Evolutionary conservation across 2,329 filamentous ascomycete species (phyloP).

Genomic region (Alternaria brassicae): DNA sequence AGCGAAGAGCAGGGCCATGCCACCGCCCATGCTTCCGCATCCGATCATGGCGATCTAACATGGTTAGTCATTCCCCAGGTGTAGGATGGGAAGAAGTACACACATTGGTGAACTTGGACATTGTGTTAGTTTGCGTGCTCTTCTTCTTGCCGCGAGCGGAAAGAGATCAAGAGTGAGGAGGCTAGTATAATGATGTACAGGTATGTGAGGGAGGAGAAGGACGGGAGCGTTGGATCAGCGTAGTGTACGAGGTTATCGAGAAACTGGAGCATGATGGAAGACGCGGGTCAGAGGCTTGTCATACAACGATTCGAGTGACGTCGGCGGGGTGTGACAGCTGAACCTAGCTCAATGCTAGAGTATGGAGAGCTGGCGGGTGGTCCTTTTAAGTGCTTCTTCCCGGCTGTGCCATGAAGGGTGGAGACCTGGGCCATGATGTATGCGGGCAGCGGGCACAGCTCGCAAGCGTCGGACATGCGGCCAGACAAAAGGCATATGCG

Average conservation of each 20-base stretch:
- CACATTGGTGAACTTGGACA: constrained; percentile 37
- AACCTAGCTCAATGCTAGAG: constrained; percentile 8
- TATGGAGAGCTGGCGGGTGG: background rate
- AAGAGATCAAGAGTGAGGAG: constrained; percentile 34
- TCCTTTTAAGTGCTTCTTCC: constrained; percentile 1
- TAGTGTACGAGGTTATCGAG: constrained; percentile 41
- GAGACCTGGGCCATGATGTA: constrained; percentile 5
- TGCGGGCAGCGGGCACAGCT: background rate
- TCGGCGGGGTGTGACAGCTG: constrained; percentile 19
- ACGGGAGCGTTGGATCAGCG: constrained; percentile 40
- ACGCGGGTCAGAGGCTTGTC: constrained; percentile 6
- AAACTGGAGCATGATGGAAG: constrained; percentile 33
- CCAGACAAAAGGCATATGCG: background rate
- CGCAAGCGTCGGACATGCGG: background rate
- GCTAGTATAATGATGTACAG: constrained; percentile 40
- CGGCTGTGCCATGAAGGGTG: constrained; percentile 1
- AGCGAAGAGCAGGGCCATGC: constrained; percentile 65
- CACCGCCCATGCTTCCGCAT: constrained; percentile 66
- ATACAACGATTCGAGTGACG: constrained; percentile 19
- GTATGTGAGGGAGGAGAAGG: constrained; percentile 39
- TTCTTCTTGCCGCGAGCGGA: constrained; percentile 26
- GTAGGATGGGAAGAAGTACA: constrained; percentile 4
- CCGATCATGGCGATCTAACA: constrained; percentile 64
- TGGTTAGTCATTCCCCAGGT: constrained; percentile 5
- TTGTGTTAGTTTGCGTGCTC: constrained; percentile 18